Percentiles rank a stretch among this genome's conserved stretches.
phyloP scores from a whole-genome alignment of 306 rosid species.

The Canavalia gladiata region DNA sequence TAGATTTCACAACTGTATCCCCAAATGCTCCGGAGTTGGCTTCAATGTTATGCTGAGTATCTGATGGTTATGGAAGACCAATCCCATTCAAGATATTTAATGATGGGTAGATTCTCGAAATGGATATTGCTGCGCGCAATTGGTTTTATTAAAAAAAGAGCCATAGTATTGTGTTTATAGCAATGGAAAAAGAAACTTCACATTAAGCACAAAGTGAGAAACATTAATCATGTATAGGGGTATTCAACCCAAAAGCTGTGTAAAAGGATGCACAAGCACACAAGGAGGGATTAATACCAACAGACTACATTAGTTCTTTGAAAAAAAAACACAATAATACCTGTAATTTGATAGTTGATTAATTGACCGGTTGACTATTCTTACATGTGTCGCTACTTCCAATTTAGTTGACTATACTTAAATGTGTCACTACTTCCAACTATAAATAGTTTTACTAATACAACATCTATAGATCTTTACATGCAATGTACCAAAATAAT shows the following conservation, averaged over 20 bases:
- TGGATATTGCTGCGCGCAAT: background rate
- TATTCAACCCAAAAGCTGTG: slow-evolving; percentile 1
- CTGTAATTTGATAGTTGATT: background rate
- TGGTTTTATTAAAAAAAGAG: background rate
- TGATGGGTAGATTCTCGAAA: slow-evolving; percentile 36
- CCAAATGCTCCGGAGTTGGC: slow-evolving; percentile 81
- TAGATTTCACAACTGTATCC: slow-evolving; percentile 72
- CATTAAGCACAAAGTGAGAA: background rate
- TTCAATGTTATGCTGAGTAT: slow-evolving; percentile 82
- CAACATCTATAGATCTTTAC: background rate
- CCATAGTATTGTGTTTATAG: slow-evolving; percentile 9
- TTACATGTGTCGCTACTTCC: background rate
- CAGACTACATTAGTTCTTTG: background rate
- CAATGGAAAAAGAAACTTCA: slow-evolving; percentile 18
- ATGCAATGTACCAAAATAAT: background rate
- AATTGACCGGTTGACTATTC: background rate
- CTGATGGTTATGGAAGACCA: slow-evolving; percentile 63
- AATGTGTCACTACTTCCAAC: background rate
- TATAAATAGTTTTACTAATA: background rate
- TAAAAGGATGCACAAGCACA: slow-evolving; percentile 1
- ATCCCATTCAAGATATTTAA: slow-evolving; percentile 38
- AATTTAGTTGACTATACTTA: background rate
- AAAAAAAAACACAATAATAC: background rate
- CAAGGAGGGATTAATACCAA: slow-evolving; percentile 13
- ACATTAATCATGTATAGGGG: background rate